phyloP scores from a whole-genome alignment of 129 eudicot species.

The Silybum marianum region DNA sequence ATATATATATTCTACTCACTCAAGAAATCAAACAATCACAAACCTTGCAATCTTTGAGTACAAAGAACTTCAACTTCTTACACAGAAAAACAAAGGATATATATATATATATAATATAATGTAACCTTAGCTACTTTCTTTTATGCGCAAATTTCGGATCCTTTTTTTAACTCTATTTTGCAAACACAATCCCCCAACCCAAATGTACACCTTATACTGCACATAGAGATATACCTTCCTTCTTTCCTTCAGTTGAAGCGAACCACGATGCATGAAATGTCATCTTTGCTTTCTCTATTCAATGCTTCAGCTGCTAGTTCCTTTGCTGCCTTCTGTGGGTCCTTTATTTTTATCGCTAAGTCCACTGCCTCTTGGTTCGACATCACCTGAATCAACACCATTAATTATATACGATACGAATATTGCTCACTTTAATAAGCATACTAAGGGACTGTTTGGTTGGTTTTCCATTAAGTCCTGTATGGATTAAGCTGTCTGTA shows the following conservation, averaged over 20 bases:
- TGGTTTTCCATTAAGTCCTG: too few species aligned
- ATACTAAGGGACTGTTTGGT: too few species aligned
- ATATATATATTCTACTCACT: conserved; percentile 41
- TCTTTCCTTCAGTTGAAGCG: conserved; percentile 52
- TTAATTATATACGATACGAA: neutral
- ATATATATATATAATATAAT: conserved; percentile 18
- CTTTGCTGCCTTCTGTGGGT: conserved; percentile 85
- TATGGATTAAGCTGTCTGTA: too few species aligned
- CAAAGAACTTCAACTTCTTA: conserved; percentile 42
- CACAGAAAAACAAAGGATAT: conserved; percentile 22
- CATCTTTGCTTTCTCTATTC: conserved; percentile 77
- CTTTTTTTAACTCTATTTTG: conserved; percentile 25
- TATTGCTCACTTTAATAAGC: neutral
- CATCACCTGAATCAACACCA: conserved; percentile 61
- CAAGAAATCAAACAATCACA: conserved; percentile 56
- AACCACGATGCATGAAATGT: conserved; percentile 85
- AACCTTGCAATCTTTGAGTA: conserved; percentile 39
- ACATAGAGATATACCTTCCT: conserved; percentile 20
- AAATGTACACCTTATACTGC: conserved; percentile 54
- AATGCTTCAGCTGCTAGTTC: conserved; percentile 68
- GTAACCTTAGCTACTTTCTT: conserved; percentile 24
- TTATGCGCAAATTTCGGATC: conserved; percentile 33
- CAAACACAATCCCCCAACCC: conserved; percentile 36
- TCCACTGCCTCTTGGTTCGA: conserved; percentile 83
- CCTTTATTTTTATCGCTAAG: conserved; percentile 57